Conservation (phyloP, 148 eudicot species). For the Chenopodium album region DNA sequence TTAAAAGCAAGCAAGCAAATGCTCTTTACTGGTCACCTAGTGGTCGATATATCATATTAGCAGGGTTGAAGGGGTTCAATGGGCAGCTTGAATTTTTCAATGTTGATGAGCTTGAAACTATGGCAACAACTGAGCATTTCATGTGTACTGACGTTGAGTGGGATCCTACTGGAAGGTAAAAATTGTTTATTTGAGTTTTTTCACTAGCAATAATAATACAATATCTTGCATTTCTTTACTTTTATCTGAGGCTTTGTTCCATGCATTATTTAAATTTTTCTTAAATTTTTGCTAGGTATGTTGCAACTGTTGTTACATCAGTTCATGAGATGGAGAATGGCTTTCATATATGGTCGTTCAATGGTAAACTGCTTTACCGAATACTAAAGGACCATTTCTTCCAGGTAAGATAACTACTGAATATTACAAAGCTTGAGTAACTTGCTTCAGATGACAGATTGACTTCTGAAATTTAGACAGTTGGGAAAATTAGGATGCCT, state of each 20-base stretch:
- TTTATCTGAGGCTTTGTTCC: neutral
- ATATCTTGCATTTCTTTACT: too few relatives aligned
- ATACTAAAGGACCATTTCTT: slow-evolving; percentile 88
- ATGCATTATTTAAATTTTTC: neutral
- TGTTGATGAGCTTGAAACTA: slow-evolving; percentile 98
- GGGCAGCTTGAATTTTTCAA: slow-evolving; percentile 93
- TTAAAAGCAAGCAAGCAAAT: slow-evolving; percentile 91
- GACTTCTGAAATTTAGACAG: neutral
- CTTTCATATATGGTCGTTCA: slow-evolving; percentile 89
- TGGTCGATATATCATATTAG: slow-evolving; percentile 73
- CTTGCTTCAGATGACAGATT: neutral
- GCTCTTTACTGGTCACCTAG: slow-evolving; percentile 94
- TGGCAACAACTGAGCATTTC: slow-evolving; percentile 91
- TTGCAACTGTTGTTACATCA: slow-evolving; percentile 83
- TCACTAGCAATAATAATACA: too few relatives aligned
- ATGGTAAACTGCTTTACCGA: slow-evolving; percentile 79
- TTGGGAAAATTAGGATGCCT: neutral
- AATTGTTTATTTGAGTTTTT: neutral
- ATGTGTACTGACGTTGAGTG: slow-evolving; percentile 83
- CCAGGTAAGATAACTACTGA: slow-evolving; percentile 52
- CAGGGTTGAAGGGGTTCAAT: slow-evolving; percentile 89
- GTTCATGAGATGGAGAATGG: slow-evolving; percentile 99
- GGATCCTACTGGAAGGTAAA: slow-evolving; percentile 99
- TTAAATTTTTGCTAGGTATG: slow-evolving; percentile 51
- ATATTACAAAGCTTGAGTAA: neutral